Base-by-base conservation (phyloP, 2,329 filamentous ascomycete genomes). In the Ceratocystiopsis minuta region DNA sequence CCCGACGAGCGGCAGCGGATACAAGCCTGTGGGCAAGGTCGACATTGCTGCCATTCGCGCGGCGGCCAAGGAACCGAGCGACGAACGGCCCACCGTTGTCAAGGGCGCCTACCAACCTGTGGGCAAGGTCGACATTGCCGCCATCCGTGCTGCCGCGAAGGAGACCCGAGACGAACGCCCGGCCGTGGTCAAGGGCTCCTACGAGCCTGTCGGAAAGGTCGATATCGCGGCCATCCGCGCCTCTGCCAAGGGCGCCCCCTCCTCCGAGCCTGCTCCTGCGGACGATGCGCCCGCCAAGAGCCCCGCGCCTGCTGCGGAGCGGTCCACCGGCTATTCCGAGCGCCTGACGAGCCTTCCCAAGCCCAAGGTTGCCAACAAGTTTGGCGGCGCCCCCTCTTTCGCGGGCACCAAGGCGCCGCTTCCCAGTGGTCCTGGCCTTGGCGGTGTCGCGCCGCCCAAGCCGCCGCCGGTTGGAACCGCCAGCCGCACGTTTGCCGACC, bases 11-110 rank as follows among this genome's bases (percentile, higher is more conserved):
- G 52, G 62, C 35, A 56, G 58, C 41, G 80, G 72, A 15, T 98
- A 98, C 60, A 85, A 95, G 57, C 90, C 90, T 16, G 66, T 98
- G 52, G 90, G 90, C 43, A 96, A 95, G 63, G 82, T 98, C n/a
- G 87, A 98, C 54, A 96, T 98, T 60, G 81, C 80, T 18, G 87
- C 85, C 34, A 80, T 98, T 50, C 76, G 90, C 48, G 78, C 68
- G 57, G 84, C 71, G 65, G 86, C 62, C 55, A 78, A 67, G 65
- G 78, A 66, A 52, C 67, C 57, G 59, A 70, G 70, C 37, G 85
- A 95, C 54, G 81, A 94, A 50, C 71, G 86, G 43, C 90, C 90
- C 4, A 73, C 80, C 1, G 72, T 76, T 6, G 83, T 96, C 16
- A 96, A 93, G 61, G 90, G 90, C 36, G 74, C 87, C 18, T 98